These are phyloP conservation scores for Chamaecrista fasciculata DNA, from an alignment of 306 rosid genomes.

Conservation along the genomic window DNA sequence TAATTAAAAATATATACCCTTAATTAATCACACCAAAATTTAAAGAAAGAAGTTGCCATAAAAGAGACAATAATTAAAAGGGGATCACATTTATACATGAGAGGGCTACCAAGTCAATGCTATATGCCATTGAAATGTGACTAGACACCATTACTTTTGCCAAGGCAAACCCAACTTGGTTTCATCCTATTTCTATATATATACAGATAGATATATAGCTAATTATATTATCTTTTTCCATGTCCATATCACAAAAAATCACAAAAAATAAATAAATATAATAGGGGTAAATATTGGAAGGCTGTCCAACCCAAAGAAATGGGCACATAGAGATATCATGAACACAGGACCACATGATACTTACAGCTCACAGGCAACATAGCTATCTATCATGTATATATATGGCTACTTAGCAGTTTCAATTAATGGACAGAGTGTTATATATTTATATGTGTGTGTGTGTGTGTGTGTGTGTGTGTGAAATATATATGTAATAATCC, in stretches of 20 bases:
- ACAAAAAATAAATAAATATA: no score
- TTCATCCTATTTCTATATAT: no score
- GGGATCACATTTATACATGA: not conserved
- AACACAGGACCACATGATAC: constrained; percentile 43
- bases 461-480: no score
- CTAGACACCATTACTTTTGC: constrained; percentile 15
- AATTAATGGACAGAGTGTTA: constrained; percentile 4
- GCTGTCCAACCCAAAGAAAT: constrained; percentile 35
- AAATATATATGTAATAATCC: not conserved
- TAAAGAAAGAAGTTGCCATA: not conserved
- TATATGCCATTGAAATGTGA: constrained; percentile 36
- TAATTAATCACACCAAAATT: no score
- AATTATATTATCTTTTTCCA: not conserved
- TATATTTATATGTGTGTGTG: not conserved
- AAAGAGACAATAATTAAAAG: constrained; percentile 32
- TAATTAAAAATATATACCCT: no score
- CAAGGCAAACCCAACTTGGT: no score
- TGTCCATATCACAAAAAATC: constrained; percentile 24
- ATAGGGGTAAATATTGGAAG: constrained; percentile 34
- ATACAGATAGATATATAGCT: no score
- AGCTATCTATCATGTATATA: constrained; percentile 31
- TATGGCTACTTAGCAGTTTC: constrained; percentile 10
- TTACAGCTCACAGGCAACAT: constrained; percentile 33
- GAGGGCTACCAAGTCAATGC: constrained; percentile 13
- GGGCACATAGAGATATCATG: constrained; percentile 26